phyloP scores from a whole-genome alignment of 2,329 filamentous ascomycete species.

The Aspergillus bombycis region DNA sequence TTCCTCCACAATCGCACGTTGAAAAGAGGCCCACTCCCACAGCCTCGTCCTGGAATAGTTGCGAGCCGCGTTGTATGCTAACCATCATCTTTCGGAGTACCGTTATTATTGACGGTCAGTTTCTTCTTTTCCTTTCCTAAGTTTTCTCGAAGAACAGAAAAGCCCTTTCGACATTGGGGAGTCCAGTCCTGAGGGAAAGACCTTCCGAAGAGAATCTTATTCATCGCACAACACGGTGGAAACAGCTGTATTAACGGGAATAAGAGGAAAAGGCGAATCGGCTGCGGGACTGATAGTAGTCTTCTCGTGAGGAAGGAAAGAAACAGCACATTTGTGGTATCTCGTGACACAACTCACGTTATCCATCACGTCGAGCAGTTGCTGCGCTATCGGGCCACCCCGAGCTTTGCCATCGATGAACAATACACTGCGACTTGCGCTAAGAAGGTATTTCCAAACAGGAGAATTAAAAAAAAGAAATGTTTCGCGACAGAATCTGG shows the following conservation, averaged over 20 bases:
- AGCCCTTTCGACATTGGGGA: background rate
- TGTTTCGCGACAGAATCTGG: background rate
- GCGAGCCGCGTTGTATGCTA: background rate
- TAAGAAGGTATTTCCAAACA: constrained; percentile 4
- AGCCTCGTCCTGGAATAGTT: background rate
- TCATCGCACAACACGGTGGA: background rate
- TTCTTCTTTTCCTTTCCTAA: background rate
- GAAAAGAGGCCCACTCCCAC: constrained; percentile 24
- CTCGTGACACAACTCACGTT: constrained; percentile 15
- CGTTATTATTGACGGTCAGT: background rate
- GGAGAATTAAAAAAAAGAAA: constrained; percentile 5
- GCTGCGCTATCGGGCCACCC: background rate
- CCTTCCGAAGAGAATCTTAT: background rate
- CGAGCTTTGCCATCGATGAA: background rate
- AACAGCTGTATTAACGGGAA: background rate
- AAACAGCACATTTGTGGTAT: background rate
- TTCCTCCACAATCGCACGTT: constrained; percentile 23
- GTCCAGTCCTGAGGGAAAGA: background rate
- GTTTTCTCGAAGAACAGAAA: background rate
- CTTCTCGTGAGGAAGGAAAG: background rate
- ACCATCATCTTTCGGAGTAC: background rate
- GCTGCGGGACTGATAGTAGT: background rate
- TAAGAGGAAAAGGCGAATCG: background rate
- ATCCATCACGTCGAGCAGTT: constrained; percentile 5
- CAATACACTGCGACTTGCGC: background rate